Conservation (phyloP, 495 filamentous ascomycete species). For the Penicillium paxilli region DNA sequence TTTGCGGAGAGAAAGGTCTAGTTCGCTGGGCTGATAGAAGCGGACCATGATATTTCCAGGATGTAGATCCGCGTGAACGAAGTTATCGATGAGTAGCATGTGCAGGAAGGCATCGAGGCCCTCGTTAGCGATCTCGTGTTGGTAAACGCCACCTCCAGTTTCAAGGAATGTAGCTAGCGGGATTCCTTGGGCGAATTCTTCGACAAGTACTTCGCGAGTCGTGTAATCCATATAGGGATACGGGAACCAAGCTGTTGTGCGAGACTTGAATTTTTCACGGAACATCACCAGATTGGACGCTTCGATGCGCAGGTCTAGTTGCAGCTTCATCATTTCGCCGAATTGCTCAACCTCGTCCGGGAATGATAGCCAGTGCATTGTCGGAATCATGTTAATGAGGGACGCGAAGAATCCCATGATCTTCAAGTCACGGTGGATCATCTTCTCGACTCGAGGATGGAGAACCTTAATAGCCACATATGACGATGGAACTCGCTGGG, state of each 20-base stretch:
- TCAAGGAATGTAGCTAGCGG: constrained; percentile 87
- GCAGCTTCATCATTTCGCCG: constrained; percentile 97
- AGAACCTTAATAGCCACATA: constrained; percentile 97
- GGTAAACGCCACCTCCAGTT: constrained; percentile 88
- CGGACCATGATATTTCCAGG: constrained; percentile 99
- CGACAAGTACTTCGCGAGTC: constrained; percentile 87
- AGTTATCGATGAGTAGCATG: constrained; percentile 98
- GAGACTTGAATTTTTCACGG: constrained; percentile 83
- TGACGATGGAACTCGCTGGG: constrained; percentile 80
- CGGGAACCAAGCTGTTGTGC: constrained; percentile 93
- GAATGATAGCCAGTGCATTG: constrained; percentile 95
- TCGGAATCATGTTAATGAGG: constrained; percentile 82
- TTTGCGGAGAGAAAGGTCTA: constrained; percentile 60
- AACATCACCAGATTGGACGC: constrained; percentile 86
- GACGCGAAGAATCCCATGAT: constrained; percentile 96
- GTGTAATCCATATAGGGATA: constrained; percentile 90
- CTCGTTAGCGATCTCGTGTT: constrained; percentile 91
- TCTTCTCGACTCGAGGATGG: constrained; percentile 86
- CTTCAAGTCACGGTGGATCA: constrained; percentile 81
- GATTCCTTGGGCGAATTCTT: constrained; percentile 95
- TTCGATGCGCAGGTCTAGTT: constrained; percentile 94
- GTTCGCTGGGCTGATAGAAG: constrained; percentile 82
- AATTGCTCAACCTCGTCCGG: constrained; percentile 94
- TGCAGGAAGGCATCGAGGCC: constrained; percentile 96
- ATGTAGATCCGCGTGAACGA: constrained; percentile 97